Evolutionary conservation across 164 flowering plant genomes (phyloP), one percentile per base, ranked within the genome.

Genomic region (Dillenia suffruticosa): DNA sequence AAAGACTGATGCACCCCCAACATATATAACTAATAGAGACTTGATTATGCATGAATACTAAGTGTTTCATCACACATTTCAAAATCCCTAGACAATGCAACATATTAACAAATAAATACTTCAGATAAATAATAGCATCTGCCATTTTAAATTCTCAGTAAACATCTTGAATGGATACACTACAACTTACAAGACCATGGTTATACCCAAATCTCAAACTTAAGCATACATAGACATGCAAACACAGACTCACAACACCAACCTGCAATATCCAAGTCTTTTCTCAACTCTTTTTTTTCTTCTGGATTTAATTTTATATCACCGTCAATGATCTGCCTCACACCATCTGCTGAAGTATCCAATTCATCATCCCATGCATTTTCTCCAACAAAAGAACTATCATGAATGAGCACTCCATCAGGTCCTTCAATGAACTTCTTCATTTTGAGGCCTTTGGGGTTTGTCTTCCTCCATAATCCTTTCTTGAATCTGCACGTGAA

Each of bases 341-440:
- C 57, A 58, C 67, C 75, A 8, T 76, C 74, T 62, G 73, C 60
- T 58, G 76, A 67, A 65, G 74, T 64, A 52, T 74, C 86, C 56
- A 62, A 64, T 72, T 87, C 93, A 69, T 90, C 96, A 59, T 79
- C 89, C 98, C 98, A 90, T 63, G 98, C 97, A 81, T 79, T 81
- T 73, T 94, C 96, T 62, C 98, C 98, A 71, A 89, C 85, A 83
- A 77, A 90, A 57, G 95, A 78, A 68, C 60, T 68, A 63, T 94
- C 97, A 65, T 79, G 96, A 70, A 89, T 58, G 56, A 87, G 77
- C 51, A 81, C 72, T 55, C 96, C 95, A 71, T 82, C 85, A 53
- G 92, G 87, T 68, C 86, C 83, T 76, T 94, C 89, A 69, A 83
- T 68, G 66, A 79, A 84, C 76, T 82, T 94, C 68, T 89, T 90